phyloP scores from a whole-genome alignment of 2,329 filamentous ascomycete genomes.

The Achaetomium macrosporum region DNA sequence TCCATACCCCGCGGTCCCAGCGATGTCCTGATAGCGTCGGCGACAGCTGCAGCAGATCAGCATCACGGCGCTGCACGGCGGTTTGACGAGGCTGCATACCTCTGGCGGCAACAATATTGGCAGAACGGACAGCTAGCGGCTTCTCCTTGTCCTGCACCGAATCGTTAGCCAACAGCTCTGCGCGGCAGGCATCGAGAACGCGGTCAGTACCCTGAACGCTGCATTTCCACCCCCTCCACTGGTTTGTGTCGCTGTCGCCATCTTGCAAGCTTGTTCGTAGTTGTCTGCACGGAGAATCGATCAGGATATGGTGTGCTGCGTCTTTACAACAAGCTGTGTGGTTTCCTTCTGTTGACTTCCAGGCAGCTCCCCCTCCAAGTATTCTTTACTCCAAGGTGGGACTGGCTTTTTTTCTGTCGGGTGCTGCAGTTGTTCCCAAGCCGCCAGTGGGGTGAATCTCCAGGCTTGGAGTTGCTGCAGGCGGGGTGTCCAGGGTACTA shows the following conservation, averaged over 20 bases:
- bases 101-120: conserved; percentile 96
- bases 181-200: conserved; percentile 18
- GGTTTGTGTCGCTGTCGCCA: conserved; percentile 42
- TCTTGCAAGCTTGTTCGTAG: conserved; percentile 25
- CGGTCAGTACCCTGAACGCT: conserved; percentile 47
- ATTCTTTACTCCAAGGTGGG: conserved; percentile 18
- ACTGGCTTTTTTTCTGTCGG: conserved; percentile 24
- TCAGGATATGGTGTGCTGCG: conserved; percentile 3
- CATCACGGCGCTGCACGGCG: background rate
- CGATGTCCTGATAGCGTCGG: conserved; percentile 95
- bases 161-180: conserved; percentile 29
- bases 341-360: conserved; percentile 14
- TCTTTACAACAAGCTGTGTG: conserved; percentile 9
- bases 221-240: conserved; percentile 42
- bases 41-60: conserved; percentile 60
- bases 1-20: conserved; percentile 96
- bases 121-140: conserved; percentile 91
- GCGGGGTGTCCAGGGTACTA: conserved; percentile 9
- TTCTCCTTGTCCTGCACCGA: conserved; percentile 77
- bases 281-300: background rate
- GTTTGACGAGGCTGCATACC: conserved; percentile 46
- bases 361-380: conserved; percentile 23
- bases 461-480: conserved; percentile 13
- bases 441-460: conserved; percentile 1
- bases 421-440: conserved; percentile 23